These are phyloP conservation scores for Diaporthe caulivora DNA, from an alignment of 2,329 filamentous ascomycete genomes.

Conservation along the genomic window DNA sequence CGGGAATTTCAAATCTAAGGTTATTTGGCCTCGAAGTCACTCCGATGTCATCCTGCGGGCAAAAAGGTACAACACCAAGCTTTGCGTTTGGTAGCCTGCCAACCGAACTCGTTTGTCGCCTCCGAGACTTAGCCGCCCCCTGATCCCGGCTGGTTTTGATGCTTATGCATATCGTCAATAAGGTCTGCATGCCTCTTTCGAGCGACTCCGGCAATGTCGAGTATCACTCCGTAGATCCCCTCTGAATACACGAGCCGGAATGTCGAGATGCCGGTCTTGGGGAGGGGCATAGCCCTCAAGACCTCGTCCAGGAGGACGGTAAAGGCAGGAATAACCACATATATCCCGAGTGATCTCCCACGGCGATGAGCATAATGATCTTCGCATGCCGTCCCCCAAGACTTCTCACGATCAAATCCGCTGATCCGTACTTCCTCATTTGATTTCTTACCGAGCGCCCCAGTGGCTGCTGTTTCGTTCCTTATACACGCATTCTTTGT, in stretches of 20 bases:
- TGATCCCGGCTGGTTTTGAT: slow-evolving; percentile 25
- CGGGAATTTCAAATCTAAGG: slow-evolving; percentile 31
- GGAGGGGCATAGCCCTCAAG: background rate
- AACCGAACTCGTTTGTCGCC: slow-evolving; percentile 19
- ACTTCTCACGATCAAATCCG: slow-evolving; percentile 27
- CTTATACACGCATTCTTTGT: slow-evolving; percentile 19
- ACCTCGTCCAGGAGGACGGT: background rate
- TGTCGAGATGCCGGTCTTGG: slow-evolving; percentile 32
- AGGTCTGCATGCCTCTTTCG: slow-evolving; percentile 18
- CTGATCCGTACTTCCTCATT: slow-evolving; percentile 6
- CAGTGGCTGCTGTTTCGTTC: slow-evolving; percentile 39
- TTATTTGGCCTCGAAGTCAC: slow-evolving; percentile 20
- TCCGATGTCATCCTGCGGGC: background rate
- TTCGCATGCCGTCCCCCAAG: slow-evolving; percentile 33
- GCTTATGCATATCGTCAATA: slow-evolving; percentile 11
- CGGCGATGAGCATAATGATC: slow-evolving; percentile 38
- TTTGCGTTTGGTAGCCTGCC: slow-evolving; percentile 29
- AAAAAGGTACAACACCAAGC: slow-evolving; percentile 3
- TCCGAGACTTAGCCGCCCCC: slow-evolving; percentile 9
- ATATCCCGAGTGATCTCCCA: slow-evolving; percentile 29
- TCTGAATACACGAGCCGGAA: slow-evolving; percentile 30
- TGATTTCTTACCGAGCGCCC: slow-evolving; percentile 33
- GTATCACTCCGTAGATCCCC: slow-evolving; percentile 24
- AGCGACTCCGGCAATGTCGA: slow-evolving; percentile 14
- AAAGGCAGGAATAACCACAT: slow-evolving; percentile 9